Percentiles rank a stretch among this genome's conserved stretches.
These are phyloP conservation scores for Kodamaea leandrae DNA, from an alignment of 805 yeast genomes.

Conservation along the genomic window DNA sequence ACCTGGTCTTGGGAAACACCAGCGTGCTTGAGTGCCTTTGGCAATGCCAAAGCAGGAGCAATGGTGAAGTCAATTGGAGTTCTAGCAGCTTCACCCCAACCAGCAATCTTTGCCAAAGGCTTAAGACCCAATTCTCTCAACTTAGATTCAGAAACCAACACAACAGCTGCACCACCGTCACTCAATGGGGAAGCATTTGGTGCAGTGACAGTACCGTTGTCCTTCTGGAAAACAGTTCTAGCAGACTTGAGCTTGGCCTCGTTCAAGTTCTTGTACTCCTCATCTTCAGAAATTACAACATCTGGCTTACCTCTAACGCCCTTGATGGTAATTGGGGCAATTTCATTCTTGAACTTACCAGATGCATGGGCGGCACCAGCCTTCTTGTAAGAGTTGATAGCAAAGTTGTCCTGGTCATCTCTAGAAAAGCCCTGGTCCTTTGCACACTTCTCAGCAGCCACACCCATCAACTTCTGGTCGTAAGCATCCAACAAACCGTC, in stretches of 20 bases:
- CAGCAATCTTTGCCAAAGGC: slow-evolving; percentile 84
- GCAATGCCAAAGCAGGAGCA: slow-evolving; percentile 92
- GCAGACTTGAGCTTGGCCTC: slow-evolving; percentile 76
- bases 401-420: slow-evolving; percentile 87
- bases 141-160: slow-evolving; percentile 81
- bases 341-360: slow-evolving; percentile 81
- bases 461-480: slow-evolving; percentile 88
- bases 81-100: slow-evolving; percentile 99
- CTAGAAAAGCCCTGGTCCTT: slow-evolving; percentile 72
- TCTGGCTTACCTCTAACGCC: slow-evolving; percentile 90
- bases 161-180: slow-evolving; percentile 97
- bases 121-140: slow-evolving; percentile 79
- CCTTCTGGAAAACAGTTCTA: slow-evolving; percentile 92
- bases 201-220: slow-evolving; percentile 94
- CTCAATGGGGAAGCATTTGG: slow-evolving; percentile 95
- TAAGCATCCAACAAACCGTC: slow-evolving; percentile 96
- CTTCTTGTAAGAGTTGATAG: slow-evolving; percentile 78
- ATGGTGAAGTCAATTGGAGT: slow-evolving; percentile 93
- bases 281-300: slow-evolving; percentile 68
- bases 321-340: slow-evolving; percentile 83
- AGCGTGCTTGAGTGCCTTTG: slow-evolving; percentile 93
- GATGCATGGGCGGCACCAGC: slow-evolving; percentile 77
- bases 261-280: slow-evolving; percentile 77
- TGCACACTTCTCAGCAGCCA: slow-evolving; percentile 96
- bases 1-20: slow-evolving; percentile 60